Percentiles rank a stretch among this genome's conserved stretches.
Conservation (phyloP, 139 green algal genomes). For the Yamagishiella unicocca region DNA sequence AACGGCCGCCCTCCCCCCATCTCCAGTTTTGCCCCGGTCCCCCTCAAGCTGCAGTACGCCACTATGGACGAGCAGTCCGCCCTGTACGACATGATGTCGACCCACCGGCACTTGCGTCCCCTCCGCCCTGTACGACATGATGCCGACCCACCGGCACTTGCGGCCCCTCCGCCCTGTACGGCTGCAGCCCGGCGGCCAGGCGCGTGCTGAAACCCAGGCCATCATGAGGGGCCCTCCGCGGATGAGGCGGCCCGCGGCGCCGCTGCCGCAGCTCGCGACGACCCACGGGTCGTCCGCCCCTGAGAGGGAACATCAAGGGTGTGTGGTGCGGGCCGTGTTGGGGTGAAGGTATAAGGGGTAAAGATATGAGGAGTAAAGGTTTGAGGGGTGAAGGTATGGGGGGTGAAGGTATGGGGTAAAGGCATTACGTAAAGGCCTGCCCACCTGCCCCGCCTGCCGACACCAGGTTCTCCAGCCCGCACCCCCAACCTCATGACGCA, state of each 20-base stretch:
- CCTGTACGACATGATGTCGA: background rate
- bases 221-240: no score
- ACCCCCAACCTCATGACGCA: background rate
- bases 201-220: no score
- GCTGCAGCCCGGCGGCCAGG: constrained; percentile 40
- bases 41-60: background rate
- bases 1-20: background rate
- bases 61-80: background rate
- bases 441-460: no score
- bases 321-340: no score
- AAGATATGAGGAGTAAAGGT: background rate
- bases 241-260: constrained; percentile 39
- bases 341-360: background rate
- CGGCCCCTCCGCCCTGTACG: constrained; percentile 46
- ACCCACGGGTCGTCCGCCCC: constrained; percentile 44
- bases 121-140: no score
- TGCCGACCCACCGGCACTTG: constrained; percentile 40
- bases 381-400: no score
- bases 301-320: background rate
- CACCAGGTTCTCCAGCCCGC: background rate
- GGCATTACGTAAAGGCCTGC: background rate
- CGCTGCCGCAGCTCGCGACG: constrained; percentile 40
- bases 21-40: background rate
- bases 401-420: no score
- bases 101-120: no score